A percentile compares a stretch with the other conserved stretches of the same genome.
phyloP scores from a whole-genome alignment of 768 basidiomycete genomes.

The Russula sp. region DNA sequence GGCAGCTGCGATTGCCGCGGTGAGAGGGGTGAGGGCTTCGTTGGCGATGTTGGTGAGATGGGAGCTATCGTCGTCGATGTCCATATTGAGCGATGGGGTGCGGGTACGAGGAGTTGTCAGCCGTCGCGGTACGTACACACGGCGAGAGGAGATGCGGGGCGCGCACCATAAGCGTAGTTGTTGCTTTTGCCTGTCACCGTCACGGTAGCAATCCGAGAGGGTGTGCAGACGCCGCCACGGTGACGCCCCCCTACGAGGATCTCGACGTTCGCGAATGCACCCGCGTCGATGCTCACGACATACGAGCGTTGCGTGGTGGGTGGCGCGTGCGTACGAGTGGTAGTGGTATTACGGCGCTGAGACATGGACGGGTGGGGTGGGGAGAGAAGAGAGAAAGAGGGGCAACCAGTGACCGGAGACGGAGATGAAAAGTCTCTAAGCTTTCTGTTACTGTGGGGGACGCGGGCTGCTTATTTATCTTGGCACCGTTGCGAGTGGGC shows the following conservation, averaged over 20 bases:
- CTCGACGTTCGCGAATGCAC: conserved; percentile 10
- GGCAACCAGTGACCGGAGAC: neutral
- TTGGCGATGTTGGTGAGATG: neutral
- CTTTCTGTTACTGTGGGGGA: neutral
- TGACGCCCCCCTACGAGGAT: conserved; percentile 7
- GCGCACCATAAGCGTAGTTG: conserved; percentile 7
- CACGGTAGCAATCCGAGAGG: neutral
- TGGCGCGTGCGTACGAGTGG: neutral
- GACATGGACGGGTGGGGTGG: neutral
- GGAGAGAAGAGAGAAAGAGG: neutral
- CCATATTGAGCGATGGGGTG: neutral
- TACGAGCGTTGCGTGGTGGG: neutral
- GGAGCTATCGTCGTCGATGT: neutral
- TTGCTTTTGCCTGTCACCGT: neutral
- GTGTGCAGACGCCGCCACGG: neutral
- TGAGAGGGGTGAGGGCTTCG: neutral
- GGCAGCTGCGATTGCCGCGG: neutral
- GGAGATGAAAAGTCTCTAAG: neutral
- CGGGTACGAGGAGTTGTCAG: neutral
- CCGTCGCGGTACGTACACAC: neutral
- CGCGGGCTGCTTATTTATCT: conserved; percentile 7
- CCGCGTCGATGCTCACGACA: conserved; percentile 15
- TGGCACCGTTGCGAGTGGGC: neutral
- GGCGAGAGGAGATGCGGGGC: neutral
- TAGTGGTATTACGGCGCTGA: neutral